phyloP scores from a whole-genome alignment of 2,329 filamentous ascomycete species.

The Clonostachys rhizophaga region DNA sequence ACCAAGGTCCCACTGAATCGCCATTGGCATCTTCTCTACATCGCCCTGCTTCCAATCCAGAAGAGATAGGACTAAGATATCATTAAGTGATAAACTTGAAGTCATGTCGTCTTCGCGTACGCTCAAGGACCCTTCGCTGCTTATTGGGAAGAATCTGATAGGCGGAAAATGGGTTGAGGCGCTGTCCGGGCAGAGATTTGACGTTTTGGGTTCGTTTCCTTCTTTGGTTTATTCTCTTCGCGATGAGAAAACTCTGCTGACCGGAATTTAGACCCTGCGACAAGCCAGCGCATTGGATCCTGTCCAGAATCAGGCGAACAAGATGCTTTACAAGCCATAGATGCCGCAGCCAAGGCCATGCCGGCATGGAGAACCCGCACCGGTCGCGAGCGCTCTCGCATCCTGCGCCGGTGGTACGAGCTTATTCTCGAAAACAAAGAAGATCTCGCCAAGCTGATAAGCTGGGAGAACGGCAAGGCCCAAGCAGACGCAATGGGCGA shows the following conservation, averaged over 20 bases:
- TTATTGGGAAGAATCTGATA: slow-evolving; percentile 58
- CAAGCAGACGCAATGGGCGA: slow-evolving; percentile 51
- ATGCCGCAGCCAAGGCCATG: slow-evolving; percentile 59
- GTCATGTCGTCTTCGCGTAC: not conserved
- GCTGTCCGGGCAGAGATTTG: slow-evolving; percentile 66
- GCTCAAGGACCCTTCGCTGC: slow-evolving; percentile 55
- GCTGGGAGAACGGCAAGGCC: slow-evolving; percentile 66
- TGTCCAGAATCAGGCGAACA: slow-evolving; percentile 64
- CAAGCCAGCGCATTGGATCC: slow-evolving; percentile 60
- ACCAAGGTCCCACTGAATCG: no score
- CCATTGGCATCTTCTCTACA: no score
- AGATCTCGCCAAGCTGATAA: slow-evolving; percentile 62
- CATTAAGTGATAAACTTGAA: no score
- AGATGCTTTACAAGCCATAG: slow-evolving; percentile 64
- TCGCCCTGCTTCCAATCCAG: no score
- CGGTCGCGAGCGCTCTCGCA: slow-evolving; percentile 49
- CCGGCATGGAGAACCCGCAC: slow-evolving; percentile 50
- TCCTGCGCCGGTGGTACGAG: slow-evolving; percentile 58
- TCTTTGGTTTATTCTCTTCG: not conserved
- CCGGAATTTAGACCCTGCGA: slow-evolving; percentile 54
- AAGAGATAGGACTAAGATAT: no score
- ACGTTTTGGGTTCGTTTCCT: slow-evolving; percentile 35
- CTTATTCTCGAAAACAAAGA: slow-evolving; percentile 58
- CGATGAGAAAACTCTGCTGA: not conserved
- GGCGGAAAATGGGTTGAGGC: slow-evolving; percentile 70